Conservation (phyloP, 2,329 filamentous ascomycete species). For the Xylariomycetidae sp. region DNA sequence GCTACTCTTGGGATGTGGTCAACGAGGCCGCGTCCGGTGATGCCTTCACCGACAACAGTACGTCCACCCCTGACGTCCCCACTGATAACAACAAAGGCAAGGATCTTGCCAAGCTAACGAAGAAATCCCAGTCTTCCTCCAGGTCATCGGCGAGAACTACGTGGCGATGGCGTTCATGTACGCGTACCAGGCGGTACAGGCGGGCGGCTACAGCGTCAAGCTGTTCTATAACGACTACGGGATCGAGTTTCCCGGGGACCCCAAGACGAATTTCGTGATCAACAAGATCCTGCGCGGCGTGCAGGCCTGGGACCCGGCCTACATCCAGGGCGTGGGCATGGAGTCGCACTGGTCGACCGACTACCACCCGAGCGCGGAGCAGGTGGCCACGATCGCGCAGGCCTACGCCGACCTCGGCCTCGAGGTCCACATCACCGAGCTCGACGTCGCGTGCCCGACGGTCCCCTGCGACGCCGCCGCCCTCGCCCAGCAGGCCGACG, state of each 20-base stretch:
- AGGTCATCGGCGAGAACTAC: neutral
- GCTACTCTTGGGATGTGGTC: constrained; percentile 52
- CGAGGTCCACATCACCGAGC: neutral
- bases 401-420: neutral
- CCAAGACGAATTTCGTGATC: neutral
- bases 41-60: too few relatives aligned
- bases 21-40: too few relatives aligned
- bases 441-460: neutral
- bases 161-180: neutral
- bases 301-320: too few relatives aligned
- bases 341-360: neutral
- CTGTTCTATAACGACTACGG: neutral
- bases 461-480: too few relatives aligned
- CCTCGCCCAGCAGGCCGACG: neutral
- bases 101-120: too few relatives aligned
- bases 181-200: neutral
- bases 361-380: neutral
- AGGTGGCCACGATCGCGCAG: neutral
- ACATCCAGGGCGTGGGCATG: neutral
- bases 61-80: too few relatives aligned
- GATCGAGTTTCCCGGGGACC: neutral
- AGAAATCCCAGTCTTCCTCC: too few relatives aligned
- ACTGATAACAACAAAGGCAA: too few relatives aligned
- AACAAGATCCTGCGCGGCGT: neutral
- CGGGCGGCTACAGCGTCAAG: neutral